A percentile compares a stretch with the other conserved stretches of the same genome.
These are phyloP conservation scores for Westerdykella sp. DNA, from an alignment of 2,329 filamentous ascomycete species.

Conservation along the genomic window DNA sequence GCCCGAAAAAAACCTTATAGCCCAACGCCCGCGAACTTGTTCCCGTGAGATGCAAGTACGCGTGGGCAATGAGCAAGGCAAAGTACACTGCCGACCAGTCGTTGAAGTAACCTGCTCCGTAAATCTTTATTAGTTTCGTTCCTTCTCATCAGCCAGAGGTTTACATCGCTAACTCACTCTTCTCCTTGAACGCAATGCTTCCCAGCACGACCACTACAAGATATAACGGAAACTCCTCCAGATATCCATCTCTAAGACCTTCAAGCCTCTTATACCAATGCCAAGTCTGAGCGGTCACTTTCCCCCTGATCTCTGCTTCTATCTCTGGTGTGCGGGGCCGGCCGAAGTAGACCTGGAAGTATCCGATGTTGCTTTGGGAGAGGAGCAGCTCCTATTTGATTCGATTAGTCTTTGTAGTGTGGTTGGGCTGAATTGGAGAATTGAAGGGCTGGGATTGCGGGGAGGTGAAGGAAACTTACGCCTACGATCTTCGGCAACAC, in stretches of 20 bases:
- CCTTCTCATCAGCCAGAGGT: background rate
- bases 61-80: background rate
- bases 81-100: background rate
- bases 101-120: conserved; percentile 1
- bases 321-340: background rate
- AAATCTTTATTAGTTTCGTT: background rate
- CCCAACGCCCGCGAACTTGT: background rate
- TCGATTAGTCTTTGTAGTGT: background rate
- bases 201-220: conserved; percentile 4
- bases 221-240: conserved; percentile 5
- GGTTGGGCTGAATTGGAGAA: background rate
- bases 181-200: background rate
- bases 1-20: background rate
- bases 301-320: background rate
- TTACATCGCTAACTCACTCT: background rate
- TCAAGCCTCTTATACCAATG: conserved; percentile 1
- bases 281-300: conserved; percentile 1
- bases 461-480: background rate
- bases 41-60: background rate
- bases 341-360: conserved; percentile 1
- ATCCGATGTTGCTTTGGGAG: conserved; percentile 1
- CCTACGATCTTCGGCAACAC: background rate
- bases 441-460: background rate
- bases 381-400: background rate
- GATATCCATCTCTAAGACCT: background rate